These are phyloP conservation scores for Diaporthe sp. DNA, from an alignment of 2,329 filamentous ascomycete genomes.

Conservation along the genomic window DNA sequence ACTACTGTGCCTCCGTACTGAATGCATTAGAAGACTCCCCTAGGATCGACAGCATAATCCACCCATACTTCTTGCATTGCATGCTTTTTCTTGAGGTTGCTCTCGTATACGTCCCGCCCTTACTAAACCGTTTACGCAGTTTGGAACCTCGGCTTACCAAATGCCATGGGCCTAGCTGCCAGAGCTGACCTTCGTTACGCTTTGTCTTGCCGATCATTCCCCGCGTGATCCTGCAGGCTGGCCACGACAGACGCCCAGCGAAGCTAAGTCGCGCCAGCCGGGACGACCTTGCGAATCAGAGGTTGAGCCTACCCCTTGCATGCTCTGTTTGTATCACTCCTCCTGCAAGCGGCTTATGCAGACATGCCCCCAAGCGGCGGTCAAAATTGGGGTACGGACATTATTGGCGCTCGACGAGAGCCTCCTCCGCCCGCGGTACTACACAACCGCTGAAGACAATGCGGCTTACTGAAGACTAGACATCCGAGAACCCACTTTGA, in stretches of 20 bases:
- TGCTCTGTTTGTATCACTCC: neutral
- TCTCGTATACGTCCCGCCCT: no score
- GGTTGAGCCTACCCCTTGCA: neutral
- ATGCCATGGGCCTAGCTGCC: neutral
- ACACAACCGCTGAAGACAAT: neutral
- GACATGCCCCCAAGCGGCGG: neutral
- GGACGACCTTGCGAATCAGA: neutral
- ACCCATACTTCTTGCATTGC: neutral
- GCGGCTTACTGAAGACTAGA: neutral
- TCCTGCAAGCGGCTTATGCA: constrained; percentile 18
- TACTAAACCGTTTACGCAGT: neutral
- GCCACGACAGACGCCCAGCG: constrained; percentile 9
- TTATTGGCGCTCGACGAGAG: neutral
- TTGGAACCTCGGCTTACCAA: neutral
- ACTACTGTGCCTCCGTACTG: neutral
- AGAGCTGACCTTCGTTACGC: neutral
- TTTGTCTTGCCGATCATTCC: neutral
- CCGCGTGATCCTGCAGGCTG: constrained; percentile 12
- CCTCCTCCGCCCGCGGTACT: neutral
- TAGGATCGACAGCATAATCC: neutral
- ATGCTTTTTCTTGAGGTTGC: neutral
- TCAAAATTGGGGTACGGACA: neutral
- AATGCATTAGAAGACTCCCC: no score
- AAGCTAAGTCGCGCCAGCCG: neutral
- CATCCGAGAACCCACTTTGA: neutral